phyloP scores from a whole-genome alignment of 768 basidiomycete genomes.

The Panus rudis region DNA sequence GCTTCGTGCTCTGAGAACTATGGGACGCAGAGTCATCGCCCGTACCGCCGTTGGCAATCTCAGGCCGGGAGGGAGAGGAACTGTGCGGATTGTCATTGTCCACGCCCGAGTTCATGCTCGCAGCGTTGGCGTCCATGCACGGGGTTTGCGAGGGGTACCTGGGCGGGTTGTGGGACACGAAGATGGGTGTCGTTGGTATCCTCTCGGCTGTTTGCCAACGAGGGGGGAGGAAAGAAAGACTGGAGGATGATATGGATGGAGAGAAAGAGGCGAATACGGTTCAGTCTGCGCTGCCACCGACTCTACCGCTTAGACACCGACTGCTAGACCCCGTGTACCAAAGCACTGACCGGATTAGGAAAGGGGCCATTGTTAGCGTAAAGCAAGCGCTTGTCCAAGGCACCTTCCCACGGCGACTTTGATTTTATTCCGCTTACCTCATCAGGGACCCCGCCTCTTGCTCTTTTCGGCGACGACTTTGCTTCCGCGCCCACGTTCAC shows the following conservation, averaged over 20 bases:
- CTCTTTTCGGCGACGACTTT: too few relatives aligned
- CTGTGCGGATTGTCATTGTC: not conserved
- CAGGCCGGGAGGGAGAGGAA: not conserved
- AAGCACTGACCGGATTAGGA: not conserved
- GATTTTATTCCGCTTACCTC: too few relatives aligned
- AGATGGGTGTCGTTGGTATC: too few relatives aligned
- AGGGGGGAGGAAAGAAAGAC: not conserved
- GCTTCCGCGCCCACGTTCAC: too few relatives aligned
- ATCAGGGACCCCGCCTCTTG: too few relatives aligned
- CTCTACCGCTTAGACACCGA: not conserved
- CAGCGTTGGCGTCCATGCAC: not conserved
- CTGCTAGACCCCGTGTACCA: too few relatives aligned
- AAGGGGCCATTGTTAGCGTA: not conserved
- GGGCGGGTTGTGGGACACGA: not conserved
- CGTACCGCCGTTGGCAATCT: not conserved
- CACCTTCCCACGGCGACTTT: not conserved
- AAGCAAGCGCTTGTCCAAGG: not conserved
- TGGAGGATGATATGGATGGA: slow-evolving; percentile 1
- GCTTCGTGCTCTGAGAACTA: too few relatives aligned
- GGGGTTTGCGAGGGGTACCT: not conserved
- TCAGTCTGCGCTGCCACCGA: slow-evolving; percentile 1
- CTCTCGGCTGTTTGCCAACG: not conserved
- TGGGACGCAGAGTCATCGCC: not conserved
- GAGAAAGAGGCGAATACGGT: not conserved
- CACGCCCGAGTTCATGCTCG: not conserved